Base-by-base conservation (phyloP, 768 basidiomycete genomes). In the Naganishia vaughanmartiniae region DNA sequence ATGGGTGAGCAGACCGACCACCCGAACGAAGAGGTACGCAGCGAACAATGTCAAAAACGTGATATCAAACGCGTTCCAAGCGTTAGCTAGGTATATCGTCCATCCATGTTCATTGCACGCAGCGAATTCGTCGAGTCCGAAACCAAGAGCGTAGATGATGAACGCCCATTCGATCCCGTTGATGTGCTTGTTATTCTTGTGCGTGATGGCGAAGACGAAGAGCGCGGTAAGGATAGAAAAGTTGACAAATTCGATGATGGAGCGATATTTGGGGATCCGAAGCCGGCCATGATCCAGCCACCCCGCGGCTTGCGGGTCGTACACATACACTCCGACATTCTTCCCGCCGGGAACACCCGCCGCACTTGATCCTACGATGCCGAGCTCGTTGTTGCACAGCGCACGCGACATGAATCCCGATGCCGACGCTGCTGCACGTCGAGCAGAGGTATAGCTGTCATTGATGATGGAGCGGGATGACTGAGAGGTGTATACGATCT, bases 101-200 rank as follows among this genome's bases (percentile, higher is more conserved):
- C 90, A 93, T 30, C 93, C 92, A 76, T 93, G 88, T 79, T 93
- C 91, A 60, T 87, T 90, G 0, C 89, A 87, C 5, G 91, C 87
- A 0, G 92, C 92, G 78, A 94, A 93, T 80, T 95, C 93, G 71
- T 90, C 90, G 46, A 96, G 79, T 4, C 88, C 83, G 74, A 95
- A 93, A 0, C 92, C 92, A 5, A 84, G 81, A 0, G 88, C 89
- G 74, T 92, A 89, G 15, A 93, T 74, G 58, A 92, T 85, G 77
- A 94, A 94, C 12, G 87, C 81, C 24, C 84, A 77, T 77, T 96
- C 93, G 83, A 88, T 89, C 9, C 80, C 73, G 31, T 86, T 87
- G 58, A 89, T 72, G 12, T 80, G 75, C 0, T 84, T 75, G 26
- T 84, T 78, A 74, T 90, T 84, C 70, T 87, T 86, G 65, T 85